A percentile compares a stretch with the other conserved stretches of the same genome.
Conservation (phyloP, 1,284 basidiomycete genomes). For the Volvariella surrecta region DNA sequence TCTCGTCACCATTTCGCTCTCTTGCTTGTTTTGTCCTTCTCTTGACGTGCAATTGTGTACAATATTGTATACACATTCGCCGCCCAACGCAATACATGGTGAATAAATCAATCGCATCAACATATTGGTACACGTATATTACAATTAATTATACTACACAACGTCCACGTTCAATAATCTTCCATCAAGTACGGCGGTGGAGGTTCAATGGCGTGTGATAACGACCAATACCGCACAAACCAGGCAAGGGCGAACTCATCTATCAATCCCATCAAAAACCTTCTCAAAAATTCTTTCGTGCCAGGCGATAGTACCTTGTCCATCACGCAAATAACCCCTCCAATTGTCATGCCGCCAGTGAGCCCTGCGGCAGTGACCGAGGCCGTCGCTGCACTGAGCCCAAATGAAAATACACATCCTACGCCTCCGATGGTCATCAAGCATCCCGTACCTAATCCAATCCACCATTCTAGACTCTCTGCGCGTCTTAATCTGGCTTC, state of each 20-base stretch:
- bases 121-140: too few relatives aligned
- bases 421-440: neutral
- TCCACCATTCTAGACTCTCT: neutral
- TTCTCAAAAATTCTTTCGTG: neutral
- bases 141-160: too few relatives aligned
- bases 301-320: neutral
- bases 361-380: neutral
- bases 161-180: too few relatives aligned
- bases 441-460: neutral
- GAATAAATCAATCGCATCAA: too few relatives aligned
- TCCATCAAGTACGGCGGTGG: too few relatives aligned
- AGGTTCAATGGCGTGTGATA: too few relatives aligned
- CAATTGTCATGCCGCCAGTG: neutral
- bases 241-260: neutral
- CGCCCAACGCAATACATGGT: too few relatives aligned
- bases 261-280: neutral
- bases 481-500: neutral
- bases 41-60: too few relatives aligned
- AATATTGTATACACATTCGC: too few relatives aligned
- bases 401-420: neutral
- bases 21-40: too few relatives aligned
- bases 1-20: too few relatives aligned
- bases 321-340: neutral
- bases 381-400: neutral
- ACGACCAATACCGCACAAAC: neutral